phyloP scores from a whole-genome alignment of 2,329 filamentous ascomycete species.

The Xylariaceae sp. region DNA sequence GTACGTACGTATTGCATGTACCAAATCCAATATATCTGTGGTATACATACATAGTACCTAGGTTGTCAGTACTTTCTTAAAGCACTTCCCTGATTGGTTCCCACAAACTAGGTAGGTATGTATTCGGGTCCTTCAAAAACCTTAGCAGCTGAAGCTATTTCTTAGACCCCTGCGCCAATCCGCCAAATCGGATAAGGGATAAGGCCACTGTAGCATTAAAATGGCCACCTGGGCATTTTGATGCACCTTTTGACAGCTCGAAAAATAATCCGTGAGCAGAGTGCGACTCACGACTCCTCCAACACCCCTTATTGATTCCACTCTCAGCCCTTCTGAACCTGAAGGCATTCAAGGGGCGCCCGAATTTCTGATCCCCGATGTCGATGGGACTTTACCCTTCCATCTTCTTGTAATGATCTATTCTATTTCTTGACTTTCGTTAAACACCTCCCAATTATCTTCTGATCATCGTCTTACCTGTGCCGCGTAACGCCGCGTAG shows the following conservation, averaged over 20 bases:
- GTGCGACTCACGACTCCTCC: background rate
- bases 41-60: too few relatives aligned
- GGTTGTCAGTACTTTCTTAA: too few relatives aligned
- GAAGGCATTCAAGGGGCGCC: conserved; percentile 17
- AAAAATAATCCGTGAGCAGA: background rate
- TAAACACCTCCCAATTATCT: conserved; percentile 32
- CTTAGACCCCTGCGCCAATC: conserved; percentile 24
- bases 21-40: too few relatives aligned
- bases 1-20: too few relatives aligned
- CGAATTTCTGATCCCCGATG: conserved; percentile 10
- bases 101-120: too few relatives aligned
- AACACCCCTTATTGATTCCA: background rate
- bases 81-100: too few relatives aligned
- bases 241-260: background rate
- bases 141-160: too few relatives aligned
- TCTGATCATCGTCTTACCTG: conserved; percentile 19
- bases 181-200: conserved; percentile 37
- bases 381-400: conserved; percentile 27
- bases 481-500: conserved; percentile 24
- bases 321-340: conserved; percentile 13
- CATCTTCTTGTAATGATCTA: conserved; percentile 44
- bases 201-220: conserved; percentile 41
- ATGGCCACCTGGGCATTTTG: background rate
- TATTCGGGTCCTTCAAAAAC: too few relatives aligned
- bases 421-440: conserved; percentile 48